A percentile compares a stretch with the other conserved stretches of the same genome.
Evolutionary conservation across 1,284 basidiomycete genomes (phyloP).

Genomic region (Boletellus deceptivus): DNA sequence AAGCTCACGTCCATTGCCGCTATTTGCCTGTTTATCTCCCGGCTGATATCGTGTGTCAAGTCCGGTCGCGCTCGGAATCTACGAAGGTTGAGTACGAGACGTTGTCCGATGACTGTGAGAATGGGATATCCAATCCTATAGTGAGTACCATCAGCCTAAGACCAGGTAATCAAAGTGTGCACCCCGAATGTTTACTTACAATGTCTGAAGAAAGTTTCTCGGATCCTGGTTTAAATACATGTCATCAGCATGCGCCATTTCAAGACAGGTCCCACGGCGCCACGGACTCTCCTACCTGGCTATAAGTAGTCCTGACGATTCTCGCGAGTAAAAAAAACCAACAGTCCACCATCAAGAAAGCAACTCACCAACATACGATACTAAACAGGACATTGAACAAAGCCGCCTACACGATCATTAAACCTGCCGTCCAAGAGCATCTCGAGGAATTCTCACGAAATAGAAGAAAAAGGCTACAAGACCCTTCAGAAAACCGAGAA

Average conservation of each 20-base stretch:
- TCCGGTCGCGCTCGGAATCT: background rate
- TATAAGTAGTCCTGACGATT: slow-evolving; percentile 9
- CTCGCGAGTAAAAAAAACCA: background rate
- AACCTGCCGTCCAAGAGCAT: background rate
- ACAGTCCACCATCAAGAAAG: background rate
- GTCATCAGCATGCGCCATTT: background rate
- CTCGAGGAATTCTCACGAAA: slow-evolving; percentile 5
- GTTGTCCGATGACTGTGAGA: background rate
- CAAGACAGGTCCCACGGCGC: background rate
- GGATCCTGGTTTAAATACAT: slow-evolving; percentile 15
- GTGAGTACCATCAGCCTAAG: background rate
- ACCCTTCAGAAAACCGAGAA: background rate
- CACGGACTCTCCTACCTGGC: slow-evolving; percentile 5
- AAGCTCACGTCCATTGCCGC: background rate
- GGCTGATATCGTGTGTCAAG: background rate
- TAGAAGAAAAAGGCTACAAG: slow-evolving; percentile 20
- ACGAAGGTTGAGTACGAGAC: slow-evolving; percentile 1
- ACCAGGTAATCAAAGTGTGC: background rate
- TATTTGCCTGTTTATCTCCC: background rate
- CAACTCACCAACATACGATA: slow-evolving; percentile 22
- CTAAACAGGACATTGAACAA: slow-evolving; percentile 16
- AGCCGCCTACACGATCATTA: slow-evolving; percentile 8
- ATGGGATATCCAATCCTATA: background rate
- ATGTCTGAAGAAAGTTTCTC: slow-evolving; percentile 9
- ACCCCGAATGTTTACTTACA: background rate